phyloP scores from a whole-genome alignment of 2,329 filamentous ascomycete genomes.

The Apiospora marii region DNA sequence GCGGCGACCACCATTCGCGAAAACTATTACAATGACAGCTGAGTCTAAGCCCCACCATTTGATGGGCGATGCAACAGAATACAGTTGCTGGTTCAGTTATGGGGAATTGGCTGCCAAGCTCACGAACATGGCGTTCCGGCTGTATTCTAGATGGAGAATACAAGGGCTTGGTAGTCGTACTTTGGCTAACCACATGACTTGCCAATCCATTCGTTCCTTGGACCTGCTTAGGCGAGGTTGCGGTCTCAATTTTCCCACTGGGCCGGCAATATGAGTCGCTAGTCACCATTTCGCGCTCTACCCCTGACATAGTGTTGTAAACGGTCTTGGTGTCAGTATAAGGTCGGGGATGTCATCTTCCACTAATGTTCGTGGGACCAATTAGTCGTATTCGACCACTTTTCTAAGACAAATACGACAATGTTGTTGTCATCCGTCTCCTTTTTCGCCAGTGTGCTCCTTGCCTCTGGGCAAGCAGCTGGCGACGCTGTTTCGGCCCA shows the following conservation, averaged over 20 bases:
- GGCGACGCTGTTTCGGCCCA: slow-evolving; percentile 38
- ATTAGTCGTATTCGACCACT: not conserved
- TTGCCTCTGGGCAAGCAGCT: slow-evolving; percentile 30
- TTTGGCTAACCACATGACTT: not conserved
- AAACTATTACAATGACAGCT: not conserved
- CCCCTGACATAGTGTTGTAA: not conserved
- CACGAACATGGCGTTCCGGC: not conserved
- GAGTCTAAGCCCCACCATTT: not conserved
- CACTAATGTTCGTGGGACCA: too few species aligned
- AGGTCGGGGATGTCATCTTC: not conserved
- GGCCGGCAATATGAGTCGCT: not conserved
- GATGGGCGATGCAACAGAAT: not conserved
- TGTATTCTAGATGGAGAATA: not conserved
- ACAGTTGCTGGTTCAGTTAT: not conserved
- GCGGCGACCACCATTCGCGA: not conserved
- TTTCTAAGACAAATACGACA: slow-evolving; percentile 35
- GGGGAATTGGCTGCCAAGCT: not conserved
- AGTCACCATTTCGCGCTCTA: not conserved
- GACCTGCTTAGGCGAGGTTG: slow-evolving; percentile 3
- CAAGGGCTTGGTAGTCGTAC: not conserved
- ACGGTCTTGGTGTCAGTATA: not conserved
- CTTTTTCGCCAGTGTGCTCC: slow-evolving; percentile 31
- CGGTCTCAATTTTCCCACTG: not conserved
- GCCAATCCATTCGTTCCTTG: not conserved
- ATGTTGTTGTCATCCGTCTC: slow-evolving; percentile 22